Conservation (phyloP, 2,329 filamentous ascomycete species). For the Pseudocercospora fuligena region DNA sequence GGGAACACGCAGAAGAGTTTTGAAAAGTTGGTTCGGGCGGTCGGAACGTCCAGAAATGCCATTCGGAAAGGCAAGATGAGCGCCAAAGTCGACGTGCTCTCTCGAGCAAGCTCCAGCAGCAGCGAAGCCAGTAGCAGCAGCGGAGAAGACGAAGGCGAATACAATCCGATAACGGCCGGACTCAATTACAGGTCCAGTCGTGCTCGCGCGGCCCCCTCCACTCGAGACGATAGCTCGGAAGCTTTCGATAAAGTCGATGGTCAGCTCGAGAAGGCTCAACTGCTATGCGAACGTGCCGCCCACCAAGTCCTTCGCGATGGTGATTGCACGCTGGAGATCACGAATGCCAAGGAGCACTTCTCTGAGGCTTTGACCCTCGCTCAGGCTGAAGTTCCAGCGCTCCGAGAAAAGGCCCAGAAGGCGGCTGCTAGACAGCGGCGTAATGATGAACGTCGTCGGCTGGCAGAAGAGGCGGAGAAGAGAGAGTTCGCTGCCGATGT, state of each 20-base stretch:
- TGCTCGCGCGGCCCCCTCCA: conserved; percentile 18
- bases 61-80: conserved; percentile 89
- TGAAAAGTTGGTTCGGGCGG: conserved; percentile 79
- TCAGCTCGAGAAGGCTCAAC: conserved; percentile 77
- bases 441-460: conserved; percentile 32
- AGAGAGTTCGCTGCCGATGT: conserved; percentile 8
- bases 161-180: conserved; percentile 35
- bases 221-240: conserved; percentile 29
- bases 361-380: conserved; percentile 63
- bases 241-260: conserved; percentile 71
- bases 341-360: conserved; percentile 69
- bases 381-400: conserved; percentile 31
- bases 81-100: conserved; percentile 65
- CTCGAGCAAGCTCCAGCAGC: conserved; percentile 41
- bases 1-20: conserved; percentile 82
- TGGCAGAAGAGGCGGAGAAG: conserved; percentile 26
- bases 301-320: conserved; percentile 89
- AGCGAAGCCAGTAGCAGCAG: conserved; percentile 43
- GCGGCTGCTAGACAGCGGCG: conserved; percentile 30
- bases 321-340: conserved; percentile 78
- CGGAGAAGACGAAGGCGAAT: conserved; percentile 43
- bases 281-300: conserved; percentile 81
- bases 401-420: conserved; percentile 32
- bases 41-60: conserved; percentile 79
- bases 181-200: conserved; percentile 41